Conservation (phyloP, 306 rosid species). For the Clitoria ternatea region DNA sequence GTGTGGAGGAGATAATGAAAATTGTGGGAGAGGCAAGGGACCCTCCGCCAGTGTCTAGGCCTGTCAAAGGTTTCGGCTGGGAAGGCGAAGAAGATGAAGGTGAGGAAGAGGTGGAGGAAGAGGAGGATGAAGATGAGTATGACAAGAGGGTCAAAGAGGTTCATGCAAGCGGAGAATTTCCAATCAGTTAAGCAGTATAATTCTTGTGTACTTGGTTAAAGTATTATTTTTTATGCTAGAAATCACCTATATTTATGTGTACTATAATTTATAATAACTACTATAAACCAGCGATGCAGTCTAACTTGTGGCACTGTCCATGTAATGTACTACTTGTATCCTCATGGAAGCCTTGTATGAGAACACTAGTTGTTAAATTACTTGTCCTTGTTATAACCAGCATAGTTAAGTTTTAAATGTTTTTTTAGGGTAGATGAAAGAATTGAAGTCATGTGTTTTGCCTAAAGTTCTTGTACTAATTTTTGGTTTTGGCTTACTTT, state of each 20-base stretch:
- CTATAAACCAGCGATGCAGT: constrained; percentile 22
- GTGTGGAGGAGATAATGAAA: constrained; percentile 74
- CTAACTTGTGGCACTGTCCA: constrained; percentile 16
- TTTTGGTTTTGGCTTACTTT: background rate
- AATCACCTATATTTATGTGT: constrained; percentile 43
- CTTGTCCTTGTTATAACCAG: background rate
- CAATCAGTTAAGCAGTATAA: constrained; percentile 41
- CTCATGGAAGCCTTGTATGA: constrained; percentile 29
- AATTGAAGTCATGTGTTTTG: background rate
- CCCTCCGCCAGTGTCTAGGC: constrained; percentile 59
- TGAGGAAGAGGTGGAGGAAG: constrained; percentile 42
- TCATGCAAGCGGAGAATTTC: constrained; percentile 78
- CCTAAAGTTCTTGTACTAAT: background rate
- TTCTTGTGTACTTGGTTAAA: constrained; percentile 28
- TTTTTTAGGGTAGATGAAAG: background rate
- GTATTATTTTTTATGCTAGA: constrained; percentile 25
- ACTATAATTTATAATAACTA: constrained; percentile 34
- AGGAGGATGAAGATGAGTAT: constrained; percentile 65
- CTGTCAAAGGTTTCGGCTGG: constrained; percentile 64
- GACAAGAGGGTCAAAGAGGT: constrained; percentile 81
- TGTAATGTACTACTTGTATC: constrained; percentile 27
- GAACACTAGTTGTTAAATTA: constrained; percentile 10
- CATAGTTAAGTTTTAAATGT: background rate
- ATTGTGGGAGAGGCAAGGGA: constrained; percentile 79
- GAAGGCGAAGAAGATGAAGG: constrained; percentile 55